Percentiles rank a stretch among this genome's conserved stretches.
Evolutionary conservation across 31 red algal species (phyloP).

Genomic region (Porphyra umbilicalis): DNA sequence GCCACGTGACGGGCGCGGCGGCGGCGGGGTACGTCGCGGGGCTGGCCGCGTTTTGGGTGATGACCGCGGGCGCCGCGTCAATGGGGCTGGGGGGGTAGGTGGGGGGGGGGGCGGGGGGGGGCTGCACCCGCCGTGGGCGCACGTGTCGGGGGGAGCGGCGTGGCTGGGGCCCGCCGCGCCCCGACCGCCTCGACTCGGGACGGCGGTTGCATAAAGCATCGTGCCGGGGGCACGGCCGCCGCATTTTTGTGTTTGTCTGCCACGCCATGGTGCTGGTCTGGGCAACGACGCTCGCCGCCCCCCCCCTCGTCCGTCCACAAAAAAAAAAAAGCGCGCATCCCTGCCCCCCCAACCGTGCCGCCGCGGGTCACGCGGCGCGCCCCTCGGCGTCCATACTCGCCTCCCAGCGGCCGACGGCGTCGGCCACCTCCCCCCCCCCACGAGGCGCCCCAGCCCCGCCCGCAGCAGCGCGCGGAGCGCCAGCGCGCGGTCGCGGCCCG

Average conservation of each 20-base stretch:
- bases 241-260: no score
- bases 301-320: neutral
- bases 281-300: neutral
- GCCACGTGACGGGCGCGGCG: constrained; percentile 11
- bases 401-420: neutral
- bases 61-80: neutral
- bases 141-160: no score
- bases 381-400: neutral
- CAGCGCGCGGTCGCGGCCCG: neutral
- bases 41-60: neutral
- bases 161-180: no score
- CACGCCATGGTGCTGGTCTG: neutral
- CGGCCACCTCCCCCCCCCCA: neutral
- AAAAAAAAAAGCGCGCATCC: neutral
- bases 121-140: no score
- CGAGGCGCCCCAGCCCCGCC: neutral
- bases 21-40: constrained; percentile 11
- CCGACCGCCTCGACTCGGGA: no score
- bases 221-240: no score
- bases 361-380: neutral
- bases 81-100: neutral
- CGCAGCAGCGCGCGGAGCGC: neutral
- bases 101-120: no score
- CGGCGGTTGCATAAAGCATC: no score
- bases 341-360: neutral